Evolutionary conservation across 495 filamentous ascomycete species (phyloP), one percentile per base, ranked within the genome.

Genomic region (Podospora australis): DNA sequence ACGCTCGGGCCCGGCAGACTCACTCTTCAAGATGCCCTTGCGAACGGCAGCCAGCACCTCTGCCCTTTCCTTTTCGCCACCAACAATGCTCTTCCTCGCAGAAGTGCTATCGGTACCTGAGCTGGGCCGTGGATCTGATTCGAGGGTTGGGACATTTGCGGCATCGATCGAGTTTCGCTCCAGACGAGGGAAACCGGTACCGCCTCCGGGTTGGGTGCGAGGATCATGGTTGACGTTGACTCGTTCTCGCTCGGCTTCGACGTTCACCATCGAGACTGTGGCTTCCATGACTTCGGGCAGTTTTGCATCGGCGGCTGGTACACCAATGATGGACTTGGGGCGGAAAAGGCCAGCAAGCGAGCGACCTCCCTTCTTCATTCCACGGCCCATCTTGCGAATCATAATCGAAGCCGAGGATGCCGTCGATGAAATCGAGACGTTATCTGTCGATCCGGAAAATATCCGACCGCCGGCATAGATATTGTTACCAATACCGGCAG

Each of bases 341-440:
- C 92, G 77, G 70, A 99, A 99, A 8, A 99, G 72, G 22, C 92
- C 92, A 56, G 95, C 94, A 38, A 99, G 77, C 7, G 90, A 96
- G 25, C 90, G 75, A 19, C 82, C 85, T 14, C 86, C 83, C 66
- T 88, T 90, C 78, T 95, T 99, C 83, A 96, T 85, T 17, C 94
- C 90, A 50, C 88, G 86, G 57, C 92, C 94, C 94, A 99, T 97
- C 74, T 99, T 99, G 23, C 92, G 82, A 59, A 99, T 90, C 92
- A 99, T 99, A 53, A 99, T 84, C 28, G 94, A 97, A 20, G 92
- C 92, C 17, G 92, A 99, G 6, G 94, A 97, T 23, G 92, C 92
- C 14, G 92, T 97, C 10, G 94, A 97, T 4, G 91, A 96, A 46
- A 99, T 89, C 2, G 94, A 97, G 13, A 99, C 65, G 51, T 97